Evolutionary conservation across 1,284 basidiomycete species (phyloP).

Genomic region (Apiotrichum domesticum): DNA sequence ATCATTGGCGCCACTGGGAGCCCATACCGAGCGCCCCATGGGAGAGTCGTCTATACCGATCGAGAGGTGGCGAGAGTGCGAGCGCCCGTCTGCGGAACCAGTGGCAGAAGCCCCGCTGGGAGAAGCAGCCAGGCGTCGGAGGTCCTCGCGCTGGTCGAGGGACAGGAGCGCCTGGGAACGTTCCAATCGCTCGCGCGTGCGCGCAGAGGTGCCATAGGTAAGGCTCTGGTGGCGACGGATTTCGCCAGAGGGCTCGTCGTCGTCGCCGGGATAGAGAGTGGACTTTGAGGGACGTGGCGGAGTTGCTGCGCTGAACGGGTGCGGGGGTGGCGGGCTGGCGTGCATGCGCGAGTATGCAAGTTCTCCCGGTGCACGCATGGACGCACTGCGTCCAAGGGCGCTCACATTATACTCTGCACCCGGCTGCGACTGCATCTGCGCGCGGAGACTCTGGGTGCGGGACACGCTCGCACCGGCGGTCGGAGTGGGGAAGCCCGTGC

Average conservation of each 20-base stretch:
- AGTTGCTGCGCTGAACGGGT: constrained; percentile 34
- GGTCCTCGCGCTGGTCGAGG: constrained; percentile 36
- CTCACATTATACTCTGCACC: constrained; percentile 15
- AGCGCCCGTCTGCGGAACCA: constrained; percentile 2
- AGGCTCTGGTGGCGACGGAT: constrained; percentile 45
- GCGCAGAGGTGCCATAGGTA: constrained; percentile 34
- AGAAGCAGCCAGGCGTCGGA: constrained; percentile 19
- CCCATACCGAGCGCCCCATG: constrained; percentile 41
- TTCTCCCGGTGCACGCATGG: constrained; percentile 35
- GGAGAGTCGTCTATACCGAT: constrained; percentile 28
- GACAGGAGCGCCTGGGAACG: constrained; percentile 36
- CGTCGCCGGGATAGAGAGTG: constrained; percentile 26
- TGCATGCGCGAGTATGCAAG: constrained; percentile 17
- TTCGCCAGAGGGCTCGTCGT: constrained; percentile 20
- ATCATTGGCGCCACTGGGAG: constrained; percentile 11
- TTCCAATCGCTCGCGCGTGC: constrained; percentile 37
- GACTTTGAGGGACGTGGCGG: constrained; percentile 37
- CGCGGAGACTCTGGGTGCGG: constrained; percentile 39
- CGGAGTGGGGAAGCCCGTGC: constrained; percentile 2
- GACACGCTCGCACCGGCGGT: constrained; percentile 26
- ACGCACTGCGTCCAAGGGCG: constrained; percentile 34
- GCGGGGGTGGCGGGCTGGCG: constrained; percentile 16
- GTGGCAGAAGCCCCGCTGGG: constrained; percentile 7
- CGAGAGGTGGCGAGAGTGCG: constrained; percentile 14
- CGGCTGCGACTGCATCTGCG: constrained; percentile 22